phyloP scores from a whole-genome alignment of 306 rosid species.

The Sicyos baderoa region DNA sequence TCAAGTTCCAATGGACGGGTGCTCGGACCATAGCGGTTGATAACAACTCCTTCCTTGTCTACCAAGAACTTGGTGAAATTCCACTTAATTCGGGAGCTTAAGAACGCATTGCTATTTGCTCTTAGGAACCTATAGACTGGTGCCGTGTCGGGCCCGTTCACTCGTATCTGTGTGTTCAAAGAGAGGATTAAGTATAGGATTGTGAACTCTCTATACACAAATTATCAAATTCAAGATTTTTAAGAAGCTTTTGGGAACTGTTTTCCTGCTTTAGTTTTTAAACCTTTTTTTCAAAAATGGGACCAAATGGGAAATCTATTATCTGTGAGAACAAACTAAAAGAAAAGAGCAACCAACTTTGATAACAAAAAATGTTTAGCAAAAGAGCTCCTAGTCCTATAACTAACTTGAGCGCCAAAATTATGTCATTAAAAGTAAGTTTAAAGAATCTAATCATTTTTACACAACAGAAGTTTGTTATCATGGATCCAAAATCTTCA shows the following conservation, averaged over 20 bases:
- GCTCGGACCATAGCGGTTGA: slow-evolving; percentile 58
- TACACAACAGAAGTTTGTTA: not conserved
- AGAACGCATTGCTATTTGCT: slow-evolving; percentile 47
- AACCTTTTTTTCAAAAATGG: not conserved
- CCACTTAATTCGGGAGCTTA: slow-evolving; percentile 78
- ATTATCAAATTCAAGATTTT: not conserved
- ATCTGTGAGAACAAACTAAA: not conserved
- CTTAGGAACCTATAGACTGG: slow-evolving; percentile 70
- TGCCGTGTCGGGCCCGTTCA: slow-evolving; percentile 57
- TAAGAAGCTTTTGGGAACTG: no score
- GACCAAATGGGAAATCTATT: not conserved
- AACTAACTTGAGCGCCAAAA: not conserved
- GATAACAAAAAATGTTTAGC: not conserved
- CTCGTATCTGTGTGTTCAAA: slow-evolving; percentile 42
- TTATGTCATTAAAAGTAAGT: not conserved
- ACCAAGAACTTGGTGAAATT: slow-evolving; percentile 89
- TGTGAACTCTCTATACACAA: not conserved
- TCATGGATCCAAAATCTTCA: no score
- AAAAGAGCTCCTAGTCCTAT: not conserved
- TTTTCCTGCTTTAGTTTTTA: not conserved
- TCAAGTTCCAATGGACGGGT: slow-evolving; percentile 56
- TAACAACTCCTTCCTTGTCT: slow-evolving; percentile 54
- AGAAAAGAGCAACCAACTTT: not conserved
- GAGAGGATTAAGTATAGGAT: not conserved
- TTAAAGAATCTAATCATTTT: not conserved